These are phyloP conservation scores for Didymella lethalis DNA, from an alignment of 2,329 filamentous ascomycete genomes.

Conservation along the genomic window DNA sequence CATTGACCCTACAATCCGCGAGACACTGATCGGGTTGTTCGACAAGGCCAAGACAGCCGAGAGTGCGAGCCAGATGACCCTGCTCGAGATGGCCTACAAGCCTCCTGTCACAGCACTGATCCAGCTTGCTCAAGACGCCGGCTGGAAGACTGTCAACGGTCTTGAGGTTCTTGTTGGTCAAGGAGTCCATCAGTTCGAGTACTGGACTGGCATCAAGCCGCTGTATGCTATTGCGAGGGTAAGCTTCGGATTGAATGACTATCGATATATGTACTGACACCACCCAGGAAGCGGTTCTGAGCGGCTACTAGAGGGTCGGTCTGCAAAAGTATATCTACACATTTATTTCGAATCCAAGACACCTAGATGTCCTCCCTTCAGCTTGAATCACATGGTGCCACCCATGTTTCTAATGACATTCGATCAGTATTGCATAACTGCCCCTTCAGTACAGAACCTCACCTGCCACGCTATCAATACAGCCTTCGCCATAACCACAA, in stretches of 20 bases:
- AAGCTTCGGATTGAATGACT: slow-evolving; percentile 34
- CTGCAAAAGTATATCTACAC: neutral
- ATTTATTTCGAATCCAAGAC: neutral
- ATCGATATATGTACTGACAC: slow-evolving; percentile 9
- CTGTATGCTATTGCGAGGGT: slow-evolving; percentile 74
- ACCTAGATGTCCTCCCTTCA: neutral
- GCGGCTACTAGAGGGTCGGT: slow-evolving; percentile 11
- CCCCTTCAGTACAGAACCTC: neutral
- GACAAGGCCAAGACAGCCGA: slow-evolving; percentile 39
- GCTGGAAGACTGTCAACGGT: slow-evolving; percentile 86
- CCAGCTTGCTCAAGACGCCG: slow-evolving; percentile 77
- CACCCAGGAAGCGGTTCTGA: slow-evolving; percentile 33
- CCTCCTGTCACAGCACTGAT: slow-evolving; percentile 84
- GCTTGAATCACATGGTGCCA: neutral
- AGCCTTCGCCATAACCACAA: too few relatives aligned
- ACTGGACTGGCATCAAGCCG: slow-evolving; percentile 84
- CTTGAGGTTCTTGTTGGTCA: slow-evolving; percentile 90
- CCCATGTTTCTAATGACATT: neutral
- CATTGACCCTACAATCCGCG: slow-evolving; percentile 74
- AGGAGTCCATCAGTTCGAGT: slow-evolving; percentile 82
- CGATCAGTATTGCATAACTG: too few relatives aligned
- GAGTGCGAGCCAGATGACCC: slow-evolving; percentile 55
- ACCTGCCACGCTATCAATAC: too few relatives aligned
- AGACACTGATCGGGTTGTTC: slow-evolving; percentile 67
- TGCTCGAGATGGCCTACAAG: slow-evolving; percentile 97